These are phyloP conservation scores for Solanum tarapatanum DNA, from an alignment of 257 asterid genomes.

Conservation along the genomic window DNA sequence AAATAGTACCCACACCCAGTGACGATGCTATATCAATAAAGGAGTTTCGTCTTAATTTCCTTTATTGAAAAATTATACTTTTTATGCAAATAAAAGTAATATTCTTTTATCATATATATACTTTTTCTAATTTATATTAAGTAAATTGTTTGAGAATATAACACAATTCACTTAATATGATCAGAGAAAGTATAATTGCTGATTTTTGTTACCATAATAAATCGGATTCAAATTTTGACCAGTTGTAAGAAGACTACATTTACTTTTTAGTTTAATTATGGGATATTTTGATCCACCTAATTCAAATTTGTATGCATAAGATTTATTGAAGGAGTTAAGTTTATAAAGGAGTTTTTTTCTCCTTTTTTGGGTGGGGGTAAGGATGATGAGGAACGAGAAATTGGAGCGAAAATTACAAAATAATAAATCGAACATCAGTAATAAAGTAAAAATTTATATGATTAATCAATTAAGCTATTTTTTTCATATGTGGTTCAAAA, in stretches of 20 bases:
- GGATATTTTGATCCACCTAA: not conserved
- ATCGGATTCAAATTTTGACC: not conserved
- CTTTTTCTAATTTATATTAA: too few species aligned
- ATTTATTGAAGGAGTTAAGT: not conserved
- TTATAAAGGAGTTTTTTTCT: not conserved
- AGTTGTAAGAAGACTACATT: not conserved
- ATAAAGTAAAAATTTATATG: not conserved
- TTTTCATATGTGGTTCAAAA: not conserved
- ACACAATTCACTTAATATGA: too few species aligned
- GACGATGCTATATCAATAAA: not conserved
- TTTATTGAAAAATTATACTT: too few species aligned
- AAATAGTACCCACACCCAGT: not conserved
- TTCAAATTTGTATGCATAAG: not conserved
- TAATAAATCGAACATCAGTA: too few species aligned
- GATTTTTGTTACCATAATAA: too few species aligned
- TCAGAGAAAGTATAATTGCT: too few species aligned
- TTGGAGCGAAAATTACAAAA: not conserved
- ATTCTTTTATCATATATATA: not conserved
- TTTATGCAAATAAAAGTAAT: not conserved
- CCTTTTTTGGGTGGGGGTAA: not conserved
- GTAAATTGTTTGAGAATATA: too few species aligned
- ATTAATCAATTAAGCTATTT: not conserved
- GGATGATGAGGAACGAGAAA: not conserved
- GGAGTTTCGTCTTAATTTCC: not conserved
- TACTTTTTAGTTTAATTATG: not conserved